Evolutionary conservation across 2,329 filamentous ascomycete genomes (phyloP), one percentile per base, ranked within the genome.

Genomic region (Cladorrhinum sp.): DNA sequence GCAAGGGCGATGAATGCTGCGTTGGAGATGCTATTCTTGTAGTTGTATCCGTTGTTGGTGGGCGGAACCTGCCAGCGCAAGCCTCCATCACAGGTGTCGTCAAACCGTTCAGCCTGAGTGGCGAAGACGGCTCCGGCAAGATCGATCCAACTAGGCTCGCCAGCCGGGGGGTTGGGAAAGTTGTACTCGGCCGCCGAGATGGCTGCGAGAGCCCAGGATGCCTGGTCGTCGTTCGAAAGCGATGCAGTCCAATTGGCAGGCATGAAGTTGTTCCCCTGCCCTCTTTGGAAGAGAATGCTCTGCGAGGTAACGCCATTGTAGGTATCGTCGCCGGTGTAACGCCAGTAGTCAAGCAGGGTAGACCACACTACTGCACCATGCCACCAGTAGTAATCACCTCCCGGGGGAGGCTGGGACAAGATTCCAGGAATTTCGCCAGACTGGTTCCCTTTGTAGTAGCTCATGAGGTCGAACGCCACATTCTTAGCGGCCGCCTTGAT

Each of bases 11-110:
- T 77, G 63, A 77, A 74, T 55, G 70, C 68, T 3, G 74, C 75
- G 57, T 75, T 77, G 10, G 75, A 69, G 36, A 76, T 70, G 14
- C 69, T 67, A 60, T 78, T 78, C 63, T 79, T 89, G 78, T 88
- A 87, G 64, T 81, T 76, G 71, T 86, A 89, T 7, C 86, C 86
- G 9, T 42, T 48, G 18, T 92, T 91, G 66, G 87, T 86, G 1
- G 83, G 77, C 63, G 86, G 90, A 61, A 93, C 87, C 76, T 94
- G 90, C 88, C 89, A 92, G 67, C 88, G 80, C 66, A 92, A 70
- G 12, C 89, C 90, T 64, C 89, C 89, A 23, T 80, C 78, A 69
- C 90, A 93, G 86, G 79, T 10, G 5, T 16, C 46, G 14, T 64
- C 56, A 12, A 58, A 59, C 2, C 79, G 75, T 39, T 74, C 65